A percentile compares a stretch with the other conserved stretches of the same genome.
phyloP scores from a whole-genome alignment of 345 rosid species.

The Angophora floribunda region DNA sequence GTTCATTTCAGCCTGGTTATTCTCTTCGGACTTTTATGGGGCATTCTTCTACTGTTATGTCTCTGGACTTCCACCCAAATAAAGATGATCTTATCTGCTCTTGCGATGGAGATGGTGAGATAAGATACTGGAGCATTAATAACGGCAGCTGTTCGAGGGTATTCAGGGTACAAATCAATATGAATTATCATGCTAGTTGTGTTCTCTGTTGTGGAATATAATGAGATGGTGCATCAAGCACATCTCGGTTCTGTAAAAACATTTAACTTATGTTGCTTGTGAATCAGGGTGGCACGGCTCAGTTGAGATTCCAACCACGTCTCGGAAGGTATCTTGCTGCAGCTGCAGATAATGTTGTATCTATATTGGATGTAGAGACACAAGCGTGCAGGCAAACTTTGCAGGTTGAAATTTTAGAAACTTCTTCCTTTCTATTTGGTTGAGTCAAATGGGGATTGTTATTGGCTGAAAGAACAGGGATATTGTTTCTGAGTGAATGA shows the following conservation, averaged over 20 bases:
- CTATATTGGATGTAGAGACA: constrained; percentile 85
- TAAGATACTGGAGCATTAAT: constrained; percentile 87
- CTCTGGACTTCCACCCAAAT: constrained; percentile 90
- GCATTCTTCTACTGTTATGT: constrained; percentile 60
- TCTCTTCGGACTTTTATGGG: constrained; percentile 80
- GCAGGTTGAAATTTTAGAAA: constrained; percentile 31
- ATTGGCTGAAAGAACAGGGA: not conserved
- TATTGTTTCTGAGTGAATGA: not conserved
- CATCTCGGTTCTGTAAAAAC: not conserved
- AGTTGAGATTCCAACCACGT: constrained; percentile 89
- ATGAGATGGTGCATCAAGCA: not conserved
- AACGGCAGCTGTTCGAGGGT: constrained; percentile 68
- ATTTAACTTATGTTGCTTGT: not conserved
- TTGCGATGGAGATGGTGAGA: constrained; percentile 84
- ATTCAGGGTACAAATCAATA: constrained; percentile 57
- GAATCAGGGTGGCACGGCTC: constrained; percentile 71
- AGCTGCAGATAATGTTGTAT: constrained; percentile 68
- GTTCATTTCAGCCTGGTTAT: constrained; percentile 62
- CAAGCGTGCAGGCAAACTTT: constrained; percentile 59
- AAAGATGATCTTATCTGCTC: constrained; percentile 93
- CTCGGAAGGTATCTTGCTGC: constrained; percentile 91
- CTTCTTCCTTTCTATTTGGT: not conserved
- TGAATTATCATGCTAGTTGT: not conserved
- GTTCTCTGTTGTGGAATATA: not conserved
- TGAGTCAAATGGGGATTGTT: not conserved